Conservation (phyloP, 305 asterid species). For the Rubia tinctorum region DNA sequence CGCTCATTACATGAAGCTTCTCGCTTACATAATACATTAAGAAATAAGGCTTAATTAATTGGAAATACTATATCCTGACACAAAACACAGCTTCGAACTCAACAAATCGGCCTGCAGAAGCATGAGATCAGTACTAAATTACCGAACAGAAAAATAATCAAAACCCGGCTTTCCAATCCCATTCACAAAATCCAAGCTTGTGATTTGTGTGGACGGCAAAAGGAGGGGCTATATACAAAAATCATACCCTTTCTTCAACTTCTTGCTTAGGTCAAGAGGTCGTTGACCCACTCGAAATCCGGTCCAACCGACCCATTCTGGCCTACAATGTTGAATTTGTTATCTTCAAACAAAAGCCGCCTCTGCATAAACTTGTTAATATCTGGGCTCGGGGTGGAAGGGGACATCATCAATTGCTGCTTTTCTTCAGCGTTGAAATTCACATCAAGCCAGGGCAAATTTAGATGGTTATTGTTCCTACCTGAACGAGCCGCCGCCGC, state of each 20-base stretch:
- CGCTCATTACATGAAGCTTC: not conserved
- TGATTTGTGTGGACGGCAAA: constrained; percentile 11
- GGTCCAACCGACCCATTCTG: constrained; percentile 47
- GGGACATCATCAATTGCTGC: constrained; percentile 55
- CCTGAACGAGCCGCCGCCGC: not conserved
- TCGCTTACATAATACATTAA: not conserved
- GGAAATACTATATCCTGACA: not conserved
- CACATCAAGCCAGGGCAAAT: constrained; percentile 45
- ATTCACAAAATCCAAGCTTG: not conserved
- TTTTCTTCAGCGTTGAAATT: constrained; percentile 42
- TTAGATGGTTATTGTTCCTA: constrained; percentile 5
- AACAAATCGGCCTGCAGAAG: not conserved
- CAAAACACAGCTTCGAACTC: not conserved
- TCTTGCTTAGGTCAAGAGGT: constrained; percentile 51
- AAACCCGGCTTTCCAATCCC: constrained; percentile 4
- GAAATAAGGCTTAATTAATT: not conserved
- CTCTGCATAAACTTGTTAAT: constrained; percentile 22
- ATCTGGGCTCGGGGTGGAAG: constrained; percentile 44
- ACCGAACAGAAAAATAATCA: constrained; percentile 10
- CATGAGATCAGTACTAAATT: constrained; percentile 3
- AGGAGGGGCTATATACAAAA: constrained; percentile 24
- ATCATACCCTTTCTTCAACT: constrained; percentile 7
- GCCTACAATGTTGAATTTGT: constrained; percentile 7
- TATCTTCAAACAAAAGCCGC: constrained; percentile 38
- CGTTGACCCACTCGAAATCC: constrained; percentile 84